Evolutionary conservation across 495 filamentous ascomycete genomes (phyloP).

Genomic region (Tetracladium marchalianum): DNA sequence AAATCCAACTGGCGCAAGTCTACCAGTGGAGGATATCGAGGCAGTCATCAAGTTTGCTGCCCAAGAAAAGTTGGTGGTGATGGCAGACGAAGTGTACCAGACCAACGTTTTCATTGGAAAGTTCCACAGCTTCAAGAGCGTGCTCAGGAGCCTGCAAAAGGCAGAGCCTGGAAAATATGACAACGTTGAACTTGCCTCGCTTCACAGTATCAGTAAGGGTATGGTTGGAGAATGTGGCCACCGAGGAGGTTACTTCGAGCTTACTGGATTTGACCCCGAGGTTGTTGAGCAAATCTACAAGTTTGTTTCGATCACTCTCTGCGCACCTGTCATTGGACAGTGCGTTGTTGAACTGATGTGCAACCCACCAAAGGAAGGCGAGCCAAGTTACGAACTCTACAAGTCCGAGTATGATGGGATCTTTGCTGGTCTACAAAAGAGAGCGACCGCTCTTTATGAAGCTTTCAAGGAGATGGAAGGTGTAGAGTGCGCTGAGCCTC

Average conservation of each 20-base stretch:
- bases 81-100: conserved; percentile 98
- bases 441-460: conserved; percentile 75
- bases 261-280: conserved; percentile 74
- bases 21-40: conserved; percentile 67
- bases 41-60: conserved; percentile 76
- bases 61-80: conserved; percentile 73
- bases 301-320: conserved; percentile 90
- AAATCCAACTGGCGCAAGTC: conserved; percentile 87
- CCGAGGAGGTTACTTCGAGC: conserved; percentile 93
- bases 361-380: conserved; percentile 76
- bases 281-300: conserved; percentile 96
- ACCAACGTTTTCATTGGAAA: conserved; percentile 93
- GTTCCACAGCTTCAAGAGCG: conserved; percentile 91
- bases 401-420: conserved; percentile 73
- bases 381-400: conserved; percentile 76
- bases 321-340: conserved; percentile 90
- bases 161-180: conserved; percentile 65
- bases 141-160: conserved; percentile 74
- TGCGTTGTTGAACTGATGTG: conserved; percentile 95
- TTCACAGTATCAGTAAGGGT: conserved; percentile 85
- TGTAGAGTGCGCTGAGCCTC: conserved; percentile 75
- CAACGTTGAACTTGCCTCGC: conserved; percentile 73
- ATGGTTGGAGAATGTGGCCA: conserved; percentile 99
- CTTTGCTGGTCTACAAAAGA: conserved; percentile 59
- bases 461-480: conserved; percentile 94